These are phyloP conservation scores for Lagenidium sp. DNA, from an alignment of 352 stramenopile species.

Conservation along the genomic window DNA sequence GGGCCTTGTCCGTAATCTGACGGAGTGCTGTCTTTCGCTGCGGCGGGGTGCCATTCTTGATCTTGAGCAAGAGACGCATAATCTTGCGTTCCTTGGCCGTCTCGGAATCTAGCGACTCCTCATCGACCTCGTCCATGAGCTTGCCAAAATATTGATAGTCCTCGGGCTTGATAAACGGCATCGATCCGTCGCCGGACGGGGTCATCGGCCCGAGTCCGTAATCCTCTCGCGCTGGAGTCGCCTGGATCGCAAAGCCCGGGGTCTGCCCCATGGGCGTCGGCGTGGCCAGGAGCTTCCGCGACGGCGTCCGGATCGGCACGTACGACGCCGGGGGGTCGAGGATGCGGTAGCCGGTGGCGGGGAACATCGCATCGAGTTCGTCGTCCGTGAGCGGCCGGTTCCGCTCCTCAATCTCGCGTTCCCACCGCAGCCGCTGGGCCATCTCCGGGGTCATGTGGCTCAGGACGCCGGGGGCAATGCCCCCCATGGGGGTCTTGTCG, in stretches of 20 bases:
- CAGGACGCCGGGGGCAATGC: too few relatives aligned
- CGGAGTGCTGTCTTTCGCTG: constrained; percentile 95
- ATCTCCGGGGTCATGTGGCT: constrained; percentile 85
- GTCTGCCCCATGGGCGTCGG: constrained; percentile 93
- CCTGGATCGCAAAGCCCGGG: constrained; percentile 85
- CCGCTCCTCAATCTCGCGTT: constrained; percentile 95
- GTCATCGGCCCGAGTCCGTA: constrained; percentile 66
- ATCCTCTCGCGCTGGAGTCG: constrained; percentile 67
- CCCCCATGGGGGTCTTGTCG: constrained; percentile 38
- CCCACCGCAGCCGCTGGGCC: constrained; percentile 89
- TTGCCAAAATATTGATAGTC: constrained; percentile 98
- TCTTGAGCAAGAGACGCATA: constrained; percentile 97
- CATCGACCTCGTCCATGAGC: constrained; percentile 90
- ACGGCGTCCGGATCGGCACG: constrained; percentile 93
- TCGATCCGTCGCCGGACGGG: constrained; percentile 63
- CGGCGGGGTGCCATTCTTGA: constrained; percentile 98
- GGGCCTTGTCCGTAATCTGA: constrained; percentile 97
- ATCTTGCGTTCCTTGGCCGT: constrained; percentile 96
- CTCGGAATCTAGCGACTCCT: constrained; percentile 85
- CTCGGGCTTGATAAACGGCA: constrained; percentile 98
- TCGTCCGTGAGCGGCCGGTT: constrained; percentile 95
- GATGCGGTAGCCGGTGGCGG: constrained; percentile 92
- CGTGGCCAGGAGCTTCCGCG: constrained; percentile 92
- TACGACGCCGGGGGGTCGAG: constrained; percentile 94
- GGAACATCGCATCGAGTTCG: constrained; percentile 97